phyloP scores from a whole-genome alignment of 495 filamentous ascomycete species.

The Corynascus novoguineensis region DNA sequence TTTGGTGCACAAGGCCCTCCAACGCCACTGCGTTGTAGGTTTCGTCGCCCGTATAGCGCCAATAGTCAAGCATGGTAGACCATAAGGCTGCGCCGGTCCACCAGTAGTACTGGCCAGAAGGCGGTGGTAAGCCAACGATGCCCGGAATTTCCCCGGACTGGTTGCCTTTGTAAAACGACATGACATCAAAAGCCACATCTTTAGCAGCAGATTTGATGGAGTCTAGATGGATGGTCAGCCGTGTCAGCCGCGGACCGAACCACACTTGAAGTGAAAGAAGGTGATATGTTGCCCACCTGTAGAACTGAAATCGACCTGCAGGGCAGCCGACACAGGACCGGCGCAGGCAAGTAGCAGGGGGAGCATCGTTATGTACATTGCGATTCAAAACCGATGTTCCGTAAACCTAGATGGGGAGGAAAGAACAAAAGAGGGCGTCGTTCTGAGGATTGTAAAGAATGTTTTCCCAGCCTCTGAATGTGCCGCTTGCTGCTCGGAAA shows the following conservation, averaged over 20 bases:
- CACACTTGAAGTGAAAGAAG: neutral
- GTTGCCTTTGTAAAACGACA: conserved; percentile 59
- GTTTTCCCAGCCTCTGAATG: too few species aligned
- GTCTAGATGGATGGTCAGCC: conserved; percentile 27
- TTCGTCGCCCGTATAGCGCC: conserved; percentile 60
- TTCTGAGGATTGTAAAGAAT: too few species aligned
- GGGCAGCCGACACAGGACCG: neutral
- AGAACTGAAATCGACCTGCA: neutral
- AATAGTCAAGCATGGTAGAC: conserved; percentile 63
- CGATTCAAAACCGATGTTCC: too few species aligned
- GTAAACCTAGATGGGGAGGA: too few species aligned
- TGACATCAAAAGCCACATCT: conserved; percentile 55
- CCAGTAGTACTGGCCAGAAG: conserved; percentile 48
- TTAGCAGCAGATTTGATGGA: conserved; percentile 59
- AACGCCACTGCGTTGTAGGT: conserved; percentile 54
- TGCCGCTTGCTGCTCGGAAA: too few species aligned
- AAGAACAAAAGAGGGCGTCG: too few species aligned
- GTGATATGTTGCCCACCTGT: neutral
- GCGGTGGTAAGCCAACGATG: conserved; percentile 51
- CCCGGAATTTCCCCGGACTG: conserved; percentile 56
- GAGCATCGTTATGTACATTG: neutral
- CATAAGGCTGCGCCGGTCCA: conserved; percentile 54
- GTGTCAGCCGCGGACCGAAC: neutral
- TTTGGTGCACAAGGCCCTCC: conserved; percentile 45
- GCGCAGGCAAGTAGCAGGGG: neutral